Conservation (phyloP, 495 filamentous ascomycete species). For the Parathielavia appendiculata region DNA sequence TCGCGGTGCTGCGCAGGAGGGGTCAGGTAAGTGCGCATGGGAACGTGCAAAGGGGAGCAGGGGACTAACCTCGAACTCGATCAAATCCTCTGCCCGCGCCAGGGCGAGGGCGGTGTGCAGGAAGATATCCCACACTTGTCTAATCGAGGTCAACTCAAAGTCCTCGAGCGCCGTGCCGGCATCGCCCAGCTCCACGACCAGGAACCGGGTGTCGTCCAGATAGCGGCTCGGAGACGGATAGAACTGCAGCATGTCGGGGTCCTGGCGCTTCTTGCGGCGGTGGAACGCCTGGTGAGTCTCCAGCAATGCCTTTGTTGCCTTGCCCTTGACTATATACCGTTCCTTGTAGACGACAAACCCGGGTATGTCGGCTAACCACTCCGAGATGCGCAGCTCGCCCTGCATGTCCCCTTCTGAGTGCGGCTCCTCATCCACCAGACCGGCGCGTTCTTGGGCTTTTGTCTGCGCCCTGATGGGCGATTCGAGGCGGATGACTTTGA, state of each 20-base stretch:
- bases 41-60: background rate
- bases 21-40: slow-evolving; percentile 4
- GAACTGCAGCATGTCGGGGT: slow-evolving; percentile 56
- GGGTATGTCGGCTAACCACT: slow-evolving; percentile 69
- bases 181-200: slow-evolving; percentile 82
- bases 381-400: slow-evolving; percentile 67
- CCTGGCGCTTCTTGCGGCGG: slow-evolving; percentile 51
- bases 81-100: slow-evolving; percentile 65
- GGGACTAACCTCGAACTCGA: slow-evolving; percentile 62
- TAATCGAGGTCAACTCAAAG: slow-evolving; percentile 47
- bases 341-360: slow-evolving; percentile 92
- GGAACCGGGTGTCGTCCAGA: slow-evolving; percentile 63
- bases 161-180: slow-evolving; percentile 74
- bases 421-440: slow-evolving; percentile 46
- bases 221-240: slow-evolving; percentile 60
- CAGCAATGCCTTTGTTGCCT: slow-evolving; percentile 56
- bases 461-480: slow-evolving; percentile 45
- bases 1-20: slow-evolving; percentile 63
- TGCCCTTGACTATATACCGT: slow-evolving; percentile 66
- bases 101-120: slow-evolving; percentile 73
- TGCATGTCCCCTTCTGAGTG: slow-evolving; percentile 39
- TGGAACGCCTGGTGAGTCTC: slow-evolving; percentile 61
- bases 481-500: slow-evolving; percentile 49
- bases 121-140: slow-evolving; percentile 79
- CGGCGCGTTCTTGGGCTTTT: slow-evolving; percentile 42